These are phyloP conservation scores for Nepenthes mirabilis DNA, from an alignment of 148 eudicot species.

Conservation along the genomic window DNA sequence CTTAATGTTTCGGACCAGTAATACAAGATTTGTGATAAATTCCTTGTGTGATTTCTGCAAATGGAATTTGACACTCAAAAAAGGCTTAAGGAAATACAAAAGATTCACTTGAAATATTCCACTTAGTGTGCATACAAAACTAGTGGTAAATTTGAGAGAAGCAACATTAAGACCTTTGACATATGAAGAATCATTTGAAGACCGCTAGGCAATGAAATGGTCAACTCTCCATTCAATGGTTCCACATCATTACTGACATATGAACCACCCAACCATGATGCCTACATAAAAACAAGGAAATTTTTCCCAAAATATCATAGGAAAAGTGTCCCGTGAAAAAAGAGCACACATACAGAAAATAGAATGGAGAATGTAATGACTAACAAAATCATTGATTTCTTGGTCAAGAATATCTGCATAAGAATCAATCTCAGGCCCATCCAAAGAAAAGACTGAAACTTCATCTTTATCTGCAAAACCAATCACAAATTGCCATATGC, in stretches of 20 bases:
- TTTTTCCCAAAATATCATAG: background rate
- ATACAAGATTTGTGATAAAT: constrained; percentile 37
- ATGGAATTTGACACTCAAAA: constrained; percentile 5
- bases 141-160: background rate
- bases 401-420: constrained; percentile 30
- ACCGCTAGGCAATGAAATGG: constrained; percentile 50
- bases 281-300: constrained; percentile 30
- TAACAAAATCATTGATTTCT: constrained; percentile 62
- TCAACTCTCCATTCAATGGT: constrained; percentile 56
- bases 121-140: background rate
- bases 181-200: constrained; percentile 52
- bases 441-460: constrained; percentile 49
- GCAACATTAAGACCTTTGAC: constrained; percentile 47
- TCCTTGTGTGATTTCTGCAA: constrained; percentile 63
- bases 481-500: no score
- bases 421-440: constrained; percentile 29
- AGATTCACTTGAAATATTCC: background rate
- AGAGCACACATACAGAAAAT: background rate
- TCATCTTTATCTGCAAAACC: constrained; percentile 42
- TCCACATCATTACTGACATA: constrained; percentile 30
- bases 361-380: constrained; percentile 20
- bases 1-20: constrained; percentile 28
- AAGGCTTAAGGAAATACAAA: background rate
- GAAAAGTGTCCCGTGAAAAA: background rate
- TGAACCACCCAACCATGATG: constrained; percentile 75